Evolutionary conservation across 495 filamentous ascomycete species (phyloP), one percentile per base, ranked within the genome.

Genomic region (Lindgomyces ingoldianus): DNA sequence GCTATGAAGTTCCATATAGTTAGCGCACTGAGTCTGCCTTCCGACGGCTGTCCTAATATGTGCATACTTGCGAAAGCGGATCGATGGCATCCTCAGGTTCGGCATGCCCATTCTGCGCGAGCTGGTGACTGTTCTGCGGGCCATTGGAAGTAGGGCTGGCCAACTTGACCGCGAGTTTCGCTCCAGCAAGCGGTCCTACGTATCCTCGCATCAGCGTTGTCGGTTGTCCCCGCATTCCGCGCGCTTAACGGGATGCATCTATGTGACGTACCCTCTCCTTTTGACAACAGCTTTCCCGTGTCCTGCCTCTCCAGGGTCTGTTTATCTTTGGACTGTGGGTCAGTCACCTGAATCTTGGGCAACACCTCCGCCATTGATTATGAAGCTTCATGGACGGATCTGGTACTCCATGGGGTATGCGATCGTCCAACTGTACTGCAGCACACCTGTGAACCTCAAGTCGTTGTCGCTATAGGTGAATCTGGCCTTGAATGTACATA

Each of bases 1-100:
- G 84, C 84, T 87, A 85, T 82, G 62, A 81, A 79, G 10, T 84
- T 75, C 36, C 83, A 82, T 71, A 86, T 84, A 55, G 84, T 86
- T 41, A 67, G 62, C 63, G 6, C 51, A 6, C 19, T 22, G 11
- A 48, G 16, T 46, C 36, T 50, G 14, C 22, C 55, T 16, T 9
- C 6, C 18, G 29, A 27, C 33, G 0, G 25, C n/a, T n/a, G n/a
- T n/a, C n/a, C n/a, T n/a, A 19, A 55, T 25, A 11, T 59, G 55
- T 56, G 67, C 68, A 50, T 69, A 73, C 70, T 62, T 72, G 67
- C 45, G 72, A 68, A 29, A 74, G 58, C 50, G 72, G 72, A 41
- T 74, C 72, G 18, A 74, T 72, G 4, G 46, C 51, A 2, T 64
- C 57, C 57, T 58, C 55, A n/a, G 64, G 21, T 44, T 67, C 63